phyloP scores from a whole-genome alignment of 345 rosid genomes.

The Eutrema japonicum region DNA sequence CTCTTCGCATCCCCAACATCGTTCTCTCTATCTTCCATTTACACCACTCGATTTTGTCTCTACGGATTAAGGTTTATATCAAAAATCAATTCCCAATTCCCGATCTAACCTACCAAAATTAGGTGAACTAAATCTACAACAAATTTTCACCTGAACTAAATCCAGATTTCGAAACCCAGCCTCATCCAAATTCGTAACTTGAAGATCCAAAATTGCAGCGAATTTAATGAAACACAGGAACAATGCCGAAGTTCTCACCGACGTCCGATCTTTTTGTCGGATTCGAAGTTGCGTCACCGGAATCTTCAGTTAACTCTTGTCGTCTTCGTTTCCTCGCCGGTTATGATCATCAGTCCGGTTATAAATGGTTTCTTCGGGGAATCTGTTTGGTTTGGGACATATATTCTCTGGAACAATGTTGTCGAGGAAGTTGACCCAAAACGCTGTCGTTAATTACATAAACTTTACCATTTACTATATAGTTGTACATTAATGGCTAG shows the following conservation, averaged over 20 bases:
- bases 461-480: no score
- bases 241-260: constrained; percentile 14
- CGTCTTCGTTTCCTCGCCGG: constrained; percentile 36
- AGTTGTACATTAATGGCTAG: no score
- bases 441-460: no score
- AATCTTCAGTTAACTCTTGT: constrained; percentile 31
- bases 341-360: constrained; percentile 50
- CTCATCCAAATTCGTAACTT: no score
- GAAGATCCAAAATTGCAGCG: no score
- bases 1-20: constrained; percentile 41
- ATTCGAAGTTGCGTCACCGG: constrained; percentile 26
- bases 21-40: constrained; percentile 44
- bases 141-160: no score
- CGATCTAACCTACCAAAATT: neutral
- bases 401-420: constrained; percentile 52
- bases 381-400: constrained; percentile 71
- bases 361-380: constrained; percentile 71
- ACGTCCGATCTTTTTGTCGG: constrained; percentile 31
- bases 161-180: no score
- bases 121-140: no score
- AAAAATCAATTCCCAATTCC: neutral
- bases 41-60: neutral
- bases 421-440: no score
- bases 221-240: constrained; percentile 24
- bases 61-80: neutral